Evolutionary conservation across 495 filamentous ascomycete species (phyloP).

Genomic region (Penicillium angulare): DNA sequence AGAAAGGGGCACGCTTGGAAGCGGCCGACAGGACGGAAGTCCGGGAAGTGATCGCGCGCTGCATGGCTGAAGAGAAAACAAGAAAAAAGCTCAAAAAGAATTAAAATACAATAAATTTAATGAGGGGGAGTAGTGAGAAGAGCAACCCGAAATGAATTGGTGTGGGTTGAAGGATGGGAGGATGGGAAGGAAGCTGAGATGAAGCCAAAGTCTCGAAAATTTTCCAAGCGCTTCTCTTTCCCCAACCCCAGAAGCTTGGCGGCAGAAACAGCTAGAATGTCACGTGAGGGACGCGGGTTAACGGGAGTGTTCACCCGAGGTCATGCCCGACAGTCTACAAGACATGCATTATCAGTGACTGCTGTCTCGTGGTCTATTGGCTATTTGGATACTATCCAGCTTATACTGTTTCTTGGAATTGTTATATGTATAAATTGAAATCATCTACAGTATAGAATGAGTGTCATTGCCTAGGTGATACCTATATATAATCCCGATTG

Average conservation of each 20-base stretch:
- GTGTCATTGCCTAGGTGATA: no score
- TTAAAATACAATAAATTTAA: conserved; percentile 24
- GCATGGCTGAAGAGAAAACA: conserved; percentile 54
- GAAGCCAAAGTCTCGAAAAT: conserved; percentile 53
- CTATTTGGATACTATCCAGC: not conserved
- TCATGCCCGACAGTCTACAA: no score
- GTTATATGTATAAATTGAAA: not conserved
- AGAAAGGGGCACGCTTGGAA: conserved; percentile 53
- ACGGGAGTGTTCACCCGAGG: no score
- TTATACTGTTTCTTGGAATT: not conserved
- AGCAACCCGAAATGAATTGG: conserved; percentile 24
- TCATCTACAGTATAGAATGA: no score
- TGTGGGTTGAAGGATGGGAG: conserved; percentile 19
- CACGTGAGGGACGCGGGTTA: conserved; percentile 29
- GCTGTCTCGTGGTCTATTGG: not conserved
- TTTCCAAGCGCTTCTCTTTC: conserved; percentile 45
- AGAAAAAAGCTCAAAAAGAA: conserved; percentile 22
- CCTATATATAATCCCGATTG: no score
- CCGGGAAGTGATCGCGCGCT: conserved; percentile 67
- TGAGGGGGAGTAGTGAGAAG: conserved; percentile 15
- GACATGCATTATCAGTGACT: not conserved
- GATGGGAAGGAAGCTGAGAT: conserved; percentile 28
- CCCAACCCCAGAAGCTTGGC: conserved; percentile 48
- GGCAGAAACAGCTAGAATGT: conserved; percentile 48
- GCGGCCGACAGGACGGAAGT: conserved; percentile 69